Conservation (phyloP, 1,284 basidiomycete species). For the Ceratobasidium theobromae region DNA sequence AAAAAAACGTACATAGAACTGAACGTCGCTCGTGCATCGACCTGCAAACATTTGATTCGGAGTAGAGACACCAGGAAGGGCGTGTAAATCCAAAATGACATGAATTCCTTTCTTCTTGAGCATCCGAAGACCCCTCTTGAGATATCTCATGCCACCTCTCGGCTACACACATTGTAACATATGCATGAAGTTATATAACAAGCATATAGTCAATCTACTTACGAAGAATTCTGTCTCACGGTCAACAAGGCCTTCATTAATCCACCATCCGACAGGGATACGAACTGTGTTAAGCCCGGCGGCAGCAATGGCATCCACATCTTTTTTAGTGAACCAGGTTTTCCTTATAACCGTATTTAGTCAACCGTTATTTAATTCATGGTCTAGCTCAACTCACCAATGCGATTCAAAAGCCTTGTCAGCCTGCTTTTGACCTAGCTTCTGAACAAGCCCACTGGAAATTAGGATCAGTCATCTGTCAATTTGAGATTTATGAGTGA, state of each 20-base stretch:
- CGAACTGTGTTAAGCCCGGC: slow-evolving; percentile 71
- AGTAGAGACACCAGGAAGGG: slow-evolving; percentile 66
- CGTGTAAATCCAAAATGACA: slow-evolving; percentile 73
- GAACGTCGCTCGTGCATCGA: slow-evolving; percentile 59
- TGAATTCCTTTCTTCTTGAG: slow-evolving; percentile 61
- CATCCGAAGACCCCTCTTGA: slow-evolving; percentile 4
- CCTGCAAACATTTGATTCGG: slow-evolving; percentile 42
- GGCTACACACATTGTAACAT: not conserved
- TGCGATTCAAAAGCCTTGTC: slow-evolving; percentile 63
- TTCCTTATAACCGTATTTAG: not conserved
- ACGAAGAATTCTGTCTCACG: slow-evolving; percentile 57
- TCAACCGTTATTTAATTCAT: not conserved
- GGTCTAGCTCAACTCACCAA: slow-evolving; percentile 49
- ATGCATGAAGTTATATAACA: not conserved
- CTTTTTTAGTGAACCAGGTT: slow-evolving; percentile 69
- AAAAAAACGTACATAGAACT: slow-evolving; percentile 56
- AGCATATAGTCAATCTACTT: not conserved
- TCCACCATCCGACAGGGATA: slow-evolving; percentile 78
- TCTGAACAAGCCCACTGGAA: slow-evolving; percentile 42
- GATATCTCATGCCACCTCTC: not conserved
- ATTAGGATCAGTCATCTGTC: not conserved
- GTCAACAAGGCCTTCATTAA: slow-evolving; percentile 69
- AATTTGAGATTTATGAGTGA: not conserved
- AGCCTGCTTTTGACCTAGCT: slow-evolving; percentile 58
- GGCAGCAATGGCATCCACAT: slow-evolving; percentile 55